Conservation (phyloP, 2,329 filamentous ascomycete genomes). For the Aureobasidium lini region DNA sequence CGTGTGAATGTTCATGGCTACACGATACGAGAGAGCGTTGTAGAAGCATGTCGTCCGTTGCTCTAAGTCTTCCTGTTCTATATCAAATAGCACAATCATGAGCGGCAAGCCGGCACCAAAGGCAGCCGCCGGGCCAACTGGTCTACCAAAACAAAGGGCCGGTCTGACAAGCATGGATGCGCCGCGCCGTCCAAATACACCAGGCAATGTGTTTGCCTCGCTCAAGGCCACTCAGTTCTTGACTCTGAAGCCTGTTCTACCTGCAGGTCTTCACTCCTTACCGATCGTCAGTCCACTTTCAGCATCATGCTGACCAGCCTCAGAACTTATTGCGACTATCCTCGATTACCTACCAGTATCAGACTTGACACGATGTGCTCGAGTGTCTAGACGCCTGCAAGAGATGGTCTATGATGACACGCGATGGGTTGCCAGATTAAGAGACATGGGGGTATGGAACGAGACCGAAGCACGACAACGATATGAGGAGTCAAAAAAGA, state of each 20-base stretch:
- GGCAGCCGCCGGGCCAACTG: constrained; percentile 16
- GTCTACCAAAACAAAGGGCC: background rate
- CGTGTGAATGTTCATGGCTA: background rate
- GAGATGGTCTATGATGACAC: constrained; percentile 99
- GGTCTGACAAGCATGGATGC: constrained; percentile 15
- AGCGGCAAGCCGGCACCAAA: constrained; percentile 16
- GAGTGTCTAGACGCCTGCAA: constrained; percentile 74
- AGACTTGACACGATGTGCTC: constrained; percentile 79
- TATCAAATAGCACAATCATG: background rate
- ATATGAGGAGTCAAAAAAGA: constrained; percentile 61
- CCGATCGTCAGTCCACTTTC: background rate
- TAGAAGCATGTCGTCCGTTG: constrained; percentile 5
- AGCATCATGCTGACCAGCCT: constrained; percentile 16
- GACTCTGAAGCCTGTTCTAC: constrained; percentile 68
- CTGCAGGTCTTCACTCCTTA: constrained; percentile 55
- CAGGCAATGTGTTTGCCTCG: constrained; percentile 58
- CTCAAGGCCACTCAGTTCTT: constrained; percentile 76
- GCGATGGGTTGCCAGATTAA: constrained; percentile 81
- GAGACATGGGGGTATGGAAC: constrained; percentile 86
- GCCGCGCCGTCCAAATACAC: constrained; percentile 18
- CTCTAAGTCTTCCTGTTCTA: background rate
- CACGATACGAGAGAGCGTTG: background rate
- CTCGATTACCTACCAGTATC: constrained; percentile 81
- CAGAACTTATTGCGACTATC: constrained; percentile 80
- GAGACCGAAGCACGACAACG: constrained; percentile 74